Base-by-base conservation (phyloP, 2,329 filamentous ascomycete species). In the Trichoderma simmonsii region DNA sequence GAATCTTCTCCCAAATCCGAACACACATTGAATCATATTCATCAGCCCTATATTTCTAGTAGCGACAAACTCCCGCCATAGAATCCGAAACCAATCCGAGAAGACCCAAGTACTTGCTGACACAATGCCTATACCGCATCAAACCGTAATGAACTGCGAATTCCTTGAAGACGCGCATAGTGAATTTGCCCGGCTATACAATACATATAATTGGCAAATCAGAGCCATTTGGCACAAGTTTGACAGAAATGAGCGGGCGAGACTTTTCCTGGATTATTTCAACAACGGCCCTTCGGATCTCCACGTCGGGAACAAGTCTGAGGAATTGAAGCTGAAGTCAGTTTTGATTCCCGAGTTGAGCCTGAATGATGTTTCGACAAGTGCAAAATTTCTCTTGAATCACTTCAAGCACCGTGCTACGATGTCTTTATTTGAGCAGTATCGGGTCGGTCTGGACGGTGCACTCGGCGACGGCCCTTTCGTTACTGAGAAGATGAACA, bases 361-460 rank as follows among this genome's bases (percentile, higher is more conserved):
- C n/a, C n/a, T 21, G 43, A 21, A 51, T 1, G 43, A 51, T 51
- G 9, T 21, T 21, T 6, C n/a, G 43, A 21, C 43, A 12, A 51
- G n/a, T 51, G 18, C 43, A 21, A 51, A 51, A 21, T 51, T 11
- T 51, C n/a, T 51, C 18, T 51, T 51, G n/a, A 1, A 81, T 14
- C 73, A 83, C 6, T 72, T 86, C 3, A 79, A 81, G 28, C 75
- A 83, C 43, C 79, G 84, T 7, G 80, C 81, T 43, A 82, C 80
- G 0, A 80, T 69, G 0, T 71, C 78, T 0, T 74, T 84, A 3
- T 28, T 64, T 2, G 73, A 82, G 2, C 82, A 85, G 71, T 84
- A 83, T 69, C 7, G 34, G 4, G 9, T 69, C 8, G 81, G 81
- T 6, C 34, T 76, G 36, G 75, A 81, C 54, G 77, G 75, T 12